Base-by-base conservation (phyloP, 176 grass and related monocot genomes). In the Avena insularis region DNA sequence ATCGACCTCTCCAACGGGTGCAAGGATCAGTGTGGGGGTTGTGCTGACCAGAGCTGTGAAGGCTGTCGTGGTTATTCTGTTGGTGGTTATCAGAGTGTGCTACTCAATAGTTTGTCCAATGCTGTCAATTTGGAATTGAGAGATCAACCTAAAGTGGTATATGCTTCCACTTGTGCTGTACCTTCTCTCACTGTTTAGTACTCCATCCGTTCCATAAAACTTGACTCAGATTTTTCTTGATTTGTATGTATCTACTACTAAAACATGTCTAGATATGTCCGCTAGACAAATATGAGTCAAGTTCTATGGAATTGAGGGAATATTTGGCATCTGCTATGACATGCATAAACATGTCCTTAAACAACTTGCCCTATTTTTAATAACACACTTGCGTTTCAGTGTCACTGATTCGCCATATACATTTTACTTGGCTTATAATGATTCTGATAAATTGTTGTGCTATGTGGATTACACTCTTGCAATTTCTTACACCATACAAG, bases 61-160 rank as follows among this genome's bases (percentile, higher is more conserved):
- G 71, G 71, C 23, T 75, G 71, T 8, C 46, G 23, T 75, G 71
- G 46, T 75, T 75, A 75, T 75, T 46, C 46, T 50, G 21, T 13
- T 50, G 46, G 71, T 0, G 13, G 20, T 75, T 75, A 75, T 27
- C 12, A 0, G 47, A 75, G 71, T 47, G 46, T 75, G 2, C 71
- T 75, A 29, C 12, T 75, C 46, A 75, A 75, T 50, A 75, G 46
- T 75, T 25, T 75, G 71, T 75, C 71, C 46, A 50, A 50, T 15
- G 71, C n/a, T 75, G 12, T 75, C 11, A 13, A 75, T 29, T 75
- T 75, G 71, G 71, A 75, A 25, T 4, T 75, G 71, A 75, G 45
- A 75, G 46, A 75, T 50, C 12, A 75, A 75, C 71, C 71, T 50
- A 25, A 75, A 50, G 71, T 75, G 71, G 71, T 29, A 29, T 75